phyloP scores from a whole-genome alignment of 305 asterid species.

The Andrographis paniculata region DNA sequence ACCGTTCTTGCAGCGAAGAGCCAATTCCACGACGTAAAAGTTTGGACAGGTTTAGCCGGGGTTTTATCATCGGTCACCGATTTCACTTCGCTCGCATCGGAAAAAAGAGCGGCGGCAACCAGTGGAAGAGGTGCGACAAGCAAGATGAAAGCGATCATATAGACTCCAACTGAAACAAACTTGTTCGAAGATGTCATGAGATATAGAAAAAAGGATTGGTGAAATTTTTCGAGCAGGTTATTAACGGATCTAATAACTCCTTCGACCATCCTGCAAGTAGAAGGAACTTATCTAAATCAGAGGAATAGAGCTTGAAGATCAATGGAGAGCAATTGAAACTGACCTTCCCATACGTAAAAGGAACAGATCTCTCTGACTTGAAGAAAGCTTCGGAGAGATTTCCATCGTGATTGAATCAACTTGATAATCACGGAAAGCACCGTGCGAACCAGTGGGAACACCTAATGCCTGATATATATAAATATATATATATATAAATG shows the following conservation, averaged over 20 bases:
- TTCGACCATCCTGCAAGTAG: slow-evolving; percentile 74
- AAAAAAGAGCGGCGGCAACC: slow-evolving; percentile 78
- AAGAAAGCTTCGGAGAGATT: slow-evolving; percentile 46
- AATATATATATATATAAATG: neutral
- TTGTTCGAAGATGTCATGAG: slow-evolving; percentile 73
- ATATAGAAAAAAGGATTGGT: slow-evolving; percentile 88
- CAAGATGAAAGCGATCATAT: slow-evolving; percentile 86
- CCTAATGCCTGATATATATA: slow-evolving; percentile 63
- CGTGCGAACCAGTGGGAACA: slow-evolving; percentile 94
- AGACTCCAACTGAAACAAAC: slow-evolving; percentile 87
- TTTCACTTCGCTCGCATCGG: slow-evolving; percentile 32
- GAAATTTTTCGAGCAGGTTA: slow-evolving; percentile 97
- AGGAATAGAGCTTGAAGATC: slow-evolving; percentile 4
- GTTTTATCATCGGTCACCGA: slow-evolving; percentile 24
- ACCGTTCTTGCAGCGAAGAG: slow-evolving; percentile 67
- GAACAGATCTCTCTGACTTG: slow-evolving; percentile 44
- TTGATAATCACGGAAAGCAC: slow-evolving; percentile 96
- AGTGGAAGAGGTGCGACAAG: slow-evolving; percentile 87
- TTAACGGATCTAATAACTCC: slow-evolving; percentile 76
- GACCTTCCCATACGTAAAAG: slow-evolving; percentile 79
- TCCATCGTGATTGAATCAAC: slow-evolving; percentile 92
- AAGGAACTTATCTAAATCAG: slow-evolving; percentile 16
- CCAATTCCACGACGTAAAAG: slow-evolving; percentile 77
- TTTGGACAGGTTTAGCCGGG: slow-evolving; percentile 19
- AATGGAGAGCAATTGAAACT: slow-evolving; percentile 7